Conservation (phyloP, 805 yeast species). For the Vanderwaltozyma yarrowii region DNA sequence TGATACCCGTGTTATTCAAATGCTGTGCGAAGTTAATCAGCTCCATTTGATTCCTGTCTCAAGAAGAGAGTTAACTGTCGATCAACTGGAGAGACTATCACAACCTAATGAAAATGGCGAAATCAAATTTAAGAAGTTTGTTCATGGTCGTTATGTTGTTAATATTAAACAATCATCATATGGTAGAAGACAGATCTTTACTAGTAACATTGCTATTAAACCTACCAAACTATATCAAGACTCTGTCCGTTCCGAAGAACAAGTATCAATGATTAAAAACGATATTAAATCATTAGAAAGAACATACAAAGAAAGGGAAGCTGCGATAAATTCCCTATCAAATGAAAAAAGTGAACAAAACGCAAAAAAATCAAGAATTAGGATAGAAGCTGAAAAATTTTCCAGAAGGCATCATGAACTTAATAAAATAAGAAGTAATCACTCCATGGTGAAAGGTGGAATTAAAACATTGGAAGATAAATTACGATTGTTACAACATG, state of each 20-base stretch:
- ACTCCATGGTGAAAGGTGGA: conserved; percentile 18
- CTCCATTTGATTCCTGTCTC: conserved; percentile 56
- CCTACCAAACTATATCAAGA: conserved; percentile 18
- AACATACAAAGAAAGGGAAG: conserved; percentile 6
- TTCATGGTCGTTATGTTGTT: conserved; percentile 47
- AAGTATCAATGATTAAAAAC: conserved; percentile 8
- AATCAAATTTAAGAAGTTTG: conserved; percentile 43
- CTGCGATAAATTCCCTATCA: conserved; percentile 7
- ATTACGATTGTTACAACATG: conserved; percentile 28
- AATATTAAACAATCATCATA: conserved; percentile 48
- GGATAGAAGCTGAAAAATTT: conserved; percentile 1
- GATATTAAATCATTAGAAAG: conserved; percentile 8
- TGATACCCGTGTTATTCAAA: conserved; percentile 57
- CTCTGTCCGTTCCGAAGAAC: conserved; percentile 19
- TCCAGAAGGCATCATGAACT: conserved; percentile 6
- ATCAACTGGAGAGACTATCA: conserved; percentile 31
- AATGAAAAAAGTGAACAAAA: conserved; percentile 7
- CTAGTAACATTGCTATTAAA: conserved; percentile 14
- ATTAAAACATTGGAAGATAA: conserved; percentile 25
- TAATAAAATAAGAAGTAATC: conserved; percentile 14
- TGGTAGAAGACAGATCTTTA: conserved; percentile 47
- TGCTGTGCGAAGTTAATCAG: conserved; percentile 50
- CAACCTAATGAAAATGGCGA: conserved; percentile 32
- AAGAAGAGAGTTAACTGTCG: conserved; percentile 32
- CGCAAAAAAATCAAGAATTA: conserved; percentile 4